phyloP scores from a whole-genome alignment of 1,139 yeast genomes.

The Dujonia santamariae region DNA sequence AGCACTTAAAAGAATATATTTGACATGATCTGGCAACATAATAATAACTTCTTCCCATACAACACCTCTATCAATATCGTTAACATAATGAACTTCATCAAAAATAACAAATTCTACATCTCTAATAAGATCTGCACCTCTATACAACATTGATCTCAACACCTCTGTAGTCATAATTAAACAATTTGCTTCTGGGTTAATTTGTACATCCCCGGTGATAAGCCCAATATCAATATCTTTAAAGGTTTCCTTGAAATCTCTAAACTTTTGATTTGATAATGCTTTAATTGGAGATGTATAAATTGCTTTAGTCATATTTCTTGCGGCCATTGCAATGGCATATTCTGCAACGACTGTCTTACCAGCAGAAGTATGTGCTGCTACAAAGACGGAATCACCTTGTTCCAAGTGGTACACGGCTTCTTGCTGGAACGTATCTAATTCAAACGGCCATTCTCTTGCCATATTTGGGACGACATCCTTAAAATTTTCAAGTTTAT shows the following conservation, averaged over 20 bases:
- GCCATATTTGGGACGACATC: constrained; percentile 94
- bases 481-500: constrained; percentile 74
- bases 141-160: constrained; percentile 87
- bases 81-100: constrained; percentile 97
- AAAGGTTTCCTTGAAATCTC: constrained; percentile 85
- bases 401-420: constrained; percentile 95
- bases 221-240: constrained; percentile 85
- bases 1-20: constrained; percentile 84
- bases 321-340: constrained; percentile 88
- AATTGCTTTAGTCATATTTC: constrained; percentile 88
- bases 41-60: constrained; percentile 99
- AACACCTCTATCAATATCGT: constrained; percentile 96
- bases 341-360: constrained; percentile 92
- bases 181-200: constrained; percentile 96
- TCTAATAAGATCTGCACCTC: constrained; percentile 94
- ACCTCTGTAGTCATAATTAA: constrained; percentile 98
- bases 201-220: constrained; percentile 97
- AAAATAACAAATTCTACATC: constrained; percentile 97
- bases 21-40: constrained; percentile 93
- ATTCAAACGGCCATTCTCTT: constrained; percentile 85
- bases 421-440: constrained; percentile 95
- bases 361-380: constrained; percentile 97
- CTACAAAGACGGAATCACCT: constrained; percentile 96
- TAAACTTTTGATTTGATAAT: constrained; percentile 85
- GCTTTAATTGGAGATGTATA: constrained; percentile 95